Base-by-base conservation (phyloP, 306 rosid species). In the Pterocarpus santalinus region DNA sequence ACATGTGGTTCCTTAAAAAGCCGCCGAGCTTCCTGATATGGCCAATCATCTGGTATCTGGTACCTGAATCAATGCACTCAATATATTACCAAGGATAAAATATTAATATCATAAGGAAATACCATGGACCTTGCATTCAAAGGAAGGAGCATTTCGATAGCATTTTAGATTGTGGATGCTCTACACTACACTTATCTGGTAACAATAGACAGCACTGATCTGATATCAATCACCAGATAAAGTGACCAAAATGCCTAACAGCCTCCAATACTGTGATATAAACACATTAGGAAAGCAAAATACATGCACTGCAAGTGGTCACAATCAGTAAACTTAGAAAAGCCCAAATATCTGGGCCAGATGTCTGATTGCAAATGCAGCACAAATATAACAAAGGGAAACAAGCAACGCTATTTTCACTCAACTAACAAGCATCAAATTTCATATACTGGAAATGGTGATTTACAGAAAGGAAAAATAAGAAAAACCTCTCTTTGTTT, bases 11-110 rank as follows among this genome's bases (percentile, higher is more conserved):
- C 97, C 82, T 90, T 93, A 79, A 95, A 95, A 83, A 95, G 99
- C 74, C 41, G 82, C 16, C 99, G 90, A 63, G 99, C 99, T 78
- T 95, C 93, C 77, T 93, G 79, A 85, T 90, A 95, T 15, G 99
- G 98, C 99, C 98, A 93, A 79, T 86, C 89, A 22, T 91, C 96
- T 55, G 99, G 90, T 81, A 95, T 87, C 73, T 93, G 99, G 87
- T 89, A 95, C 90, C 99, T 95, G 88, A 78, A 84, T 58, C 77
- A 67, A 64, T 46, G 47, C 56, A 56, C 32, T 22, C 60, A 53
- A 73, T 34, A 63, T 63, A 72, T 65, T 75, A 51, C 64, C 63
- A 56, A 41, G 36, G 46, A 61, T 77, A 69, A 66, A 73, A 70
- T 10, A 61, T 43, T 39, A 55, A 12, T 12, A 77, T 32, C 65